These are phyloP conservation scores for Avena atlantica DNA, from an alignment of 176 grass and related monocot species.

Conservation along the genomic window DNA sequence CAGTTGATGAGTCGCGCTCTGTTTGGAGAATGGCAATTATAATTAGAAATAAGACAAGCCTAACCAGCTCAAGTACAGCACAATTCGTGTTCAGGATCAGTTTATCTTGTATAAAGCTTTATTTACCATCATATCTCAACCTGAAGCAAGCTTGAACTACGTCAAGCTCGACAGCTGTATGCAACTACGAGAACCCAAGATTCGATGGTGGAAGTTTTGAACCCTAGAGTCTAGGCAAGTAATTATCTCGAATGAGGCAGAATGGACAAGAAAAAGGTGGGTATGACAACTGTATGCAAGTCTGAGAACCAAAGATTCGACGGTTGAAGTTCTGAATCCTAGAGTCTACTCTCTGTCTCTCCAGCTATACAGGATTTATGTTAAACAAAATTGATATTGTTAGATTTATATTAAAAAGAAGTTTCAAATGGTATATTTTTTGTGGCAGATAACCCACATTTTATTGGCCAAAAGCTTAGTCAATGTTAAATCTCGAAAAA, in stretches of 20 bases:
- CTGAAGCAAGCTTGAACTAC: constrained; percentile 22
- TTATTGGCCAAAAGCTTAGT: background rate
- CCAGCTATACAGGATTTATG: background rate
- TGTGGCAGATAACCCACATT: background rate
- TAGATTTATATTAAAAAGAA: background rate
- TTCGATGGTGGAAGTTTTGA: background rate
- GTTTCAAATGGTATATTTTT: background rate
- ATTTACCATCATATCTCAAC: constrained; percentile 25
- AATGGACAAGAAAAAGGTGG: background rate
- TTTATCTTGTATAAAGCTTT: background rate
- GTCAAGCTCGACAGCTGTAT: constrained; percentile 30
- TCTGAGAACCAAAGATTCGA: background rate
- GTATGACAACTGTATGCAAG: constrained; percentile 21
- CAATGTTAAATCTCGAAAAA: background rate
- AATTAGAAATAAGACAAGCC: constrained; percentile 8
- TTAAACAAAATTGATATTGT: background rate
- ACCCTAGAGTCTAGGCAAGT: constrained; percentile 10
- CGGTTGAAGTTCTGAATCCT: background rate
- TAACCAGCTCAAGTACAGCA: constrained; percentile 26
- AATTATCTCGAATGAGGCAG: no score
- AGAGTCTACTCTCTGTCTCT: background rate
- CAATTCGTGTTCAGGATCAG: constrained; percentile 2
- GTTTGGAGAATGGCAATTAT: constrained; percentile 11
- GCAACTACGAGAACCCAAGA: constrained; percentile 1
- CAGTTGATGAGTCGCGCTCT: background rate